Base-by-base conservation (phyloP, 2,329 filamentous ascomycete genomes). In the Xylaria sp. region DNA sequence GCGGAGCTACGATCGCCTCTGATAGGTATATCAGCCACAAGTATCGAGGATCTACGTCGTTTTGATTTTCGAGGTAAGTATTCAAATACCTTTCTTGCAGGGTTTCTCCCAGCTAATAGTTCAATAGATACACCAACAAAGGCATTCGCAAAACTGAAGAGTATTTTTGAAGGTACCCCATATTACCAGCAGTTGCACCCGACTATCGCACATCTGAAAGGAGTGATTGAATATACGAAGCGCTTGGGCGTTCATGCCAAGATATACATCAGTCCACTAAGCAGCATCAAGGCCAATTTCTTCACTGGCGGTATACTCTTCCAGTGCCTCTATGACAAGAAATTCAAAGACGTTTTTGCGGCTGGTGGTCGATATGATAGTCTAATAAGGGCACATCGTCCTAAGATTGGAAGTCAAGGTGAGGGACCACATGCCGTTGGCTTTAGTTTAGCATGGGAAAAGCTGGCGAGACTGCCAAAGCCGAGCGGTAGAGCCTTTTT, bases 361-460 rank as follows among this genome's bases (percentile, higher is more conserved):
- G 96, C 94, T 39, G 96, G 97, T 60, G 96, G 96, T 2, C 89
- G 96, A 58, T 99, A 99, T 78, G 97, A 99, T 78, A 89, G 90
- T 57, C 83, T 99, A 23, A 95, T 99, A 72, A 90, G 90, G 78
- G 92, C 97, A 69, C 92, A 97, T 76, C 88, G 91, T 9, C 92
- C 92, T 5, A 91, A 90, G 72, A 87, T 90, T 51, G 85, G 89
- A 50, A 86, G 85, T 28, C 87, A 87, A 66, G 84, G 87, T 52
- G 85, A 88, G 65, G 89, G 91, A 75, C 89, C 89, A 23, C 93
- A 97, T 77, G 95, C 94, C 5, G 96, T 98, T 12, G 96, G 97
- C 0, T 95, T 98, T 78, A 97, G 94, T 76, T 84, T 98, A 50
- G 92, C 92, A 28, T 97, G 94, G 90, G 94, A 98, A 75, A 89